Conservation (phyloP, 371 early-diverging fungal species). For the Entomophthora muscae region DNA sequence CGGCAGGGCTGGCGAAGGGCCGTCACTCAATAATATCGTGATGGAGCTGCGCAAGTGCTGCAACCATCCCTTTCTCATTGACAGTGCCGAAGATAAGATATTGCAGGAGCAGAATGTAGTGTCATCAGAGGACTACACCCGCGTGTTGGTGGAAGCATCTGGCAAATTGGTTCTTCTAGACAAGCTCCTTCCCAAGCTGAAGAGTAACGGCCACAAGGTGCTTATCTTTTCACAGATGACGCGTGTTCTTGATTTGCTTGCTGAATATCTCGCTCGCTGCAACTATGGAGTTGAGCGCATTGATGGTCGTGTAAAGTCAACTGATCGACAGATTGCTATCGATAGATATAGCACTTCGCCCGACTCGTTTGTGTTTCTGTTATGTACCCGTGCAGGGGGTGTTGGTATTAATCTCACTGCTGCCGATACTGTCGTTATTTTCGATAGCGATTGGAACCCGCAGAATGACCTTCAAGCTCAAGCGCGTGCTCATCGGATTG, state of each 20-base stretch:
- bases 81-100: constrained; percentile 22
- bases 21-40: constrained; percentile 48
- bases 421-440: constrained; percentile 89
- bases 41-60: constrained; percentile 96
- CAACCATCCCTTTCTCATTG: constrained; percentile 90
- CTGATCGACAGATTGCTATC: constrained; percentile 64
- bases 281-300: constrained; percentile 72
- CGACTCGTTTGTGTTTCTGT: constrained; percentile 67
- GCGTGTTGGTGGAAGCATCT: constrained; percentile 60
- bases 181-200: constrained; percentile 49
- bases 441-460: constrained; percentile 95
- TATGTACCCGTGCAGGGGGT: constrained; percentile 88
- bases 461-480: constrained; percentile 57
- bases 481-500: constrained; percentile 67
- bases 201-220: constrained; percentile 62
- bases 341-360: constrained; percentile 82
- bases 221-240: constrained; percentile 99
- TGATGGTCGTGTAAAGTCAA: constrained; percentile 73
- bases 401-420: constrained; percentile 93
- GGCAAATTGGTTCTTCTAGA: constrained; percentile 79
- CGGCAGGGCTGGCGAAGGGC: constrained; percentile 23
- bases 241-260: constrained; percentile 84
- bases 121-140: constrained; percentile 32
- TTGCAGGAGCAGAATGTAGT: constrained; percentile 15
- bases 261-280: constrained; percentile 80